Evolutionary conservation across 345 rosid species (phyloP).

Genomic region (Syzygium aqueum): DNA sequence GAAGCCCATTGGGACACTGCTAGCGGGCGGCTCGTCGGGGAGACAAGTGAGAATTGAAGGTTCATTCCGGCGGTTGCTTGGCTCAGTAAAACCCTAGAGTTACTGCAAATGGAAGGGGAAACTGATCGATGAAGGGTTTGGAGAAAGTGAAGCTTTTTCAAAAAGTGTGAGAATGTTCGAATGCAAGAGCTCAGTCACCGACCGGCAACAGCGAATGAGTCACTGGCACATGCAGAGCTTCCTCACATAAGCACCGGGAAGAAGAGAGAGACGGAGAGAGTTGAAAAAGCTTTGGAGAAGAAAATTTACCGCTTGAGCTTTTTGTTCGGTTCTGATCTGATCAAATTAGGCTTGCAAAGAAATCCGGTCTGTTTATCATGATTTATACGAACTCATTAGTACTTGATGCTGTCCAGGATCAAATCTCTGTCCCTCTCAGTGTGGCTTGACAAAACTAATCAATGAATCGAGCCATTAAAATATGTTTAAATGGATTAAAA

Average conservation of each 20-base stretch:
- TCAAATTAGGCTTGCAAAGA: not conserved
- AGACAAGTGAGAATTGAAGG: not conserved
- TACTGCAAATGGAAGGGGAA: not conserved
- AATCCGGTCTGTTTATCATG: not conserved
- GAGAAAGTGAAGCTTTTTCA: not conserved
- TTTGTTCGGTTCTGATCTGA: not conserved
- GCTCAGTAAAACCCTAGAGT: not conserved
- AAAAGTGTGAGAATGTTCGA: not conserved
- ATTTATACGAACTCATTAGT: not conserved
- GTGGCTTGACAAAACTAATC: not conserved
- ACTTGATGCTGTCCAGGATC: not conserved
- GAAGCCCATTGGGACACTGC: conserved; percentile 13
- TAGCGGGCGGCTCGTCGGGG: conserved; percentile 10
- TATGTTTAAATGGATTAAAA: not conserved
- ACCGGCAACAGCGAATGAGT: not conserved
- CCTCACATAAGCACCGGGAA: not conserved
- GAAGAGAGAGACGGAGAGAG: not conserved
- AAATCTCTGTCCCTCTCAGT: not conserved
- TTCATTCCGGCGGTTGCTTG: not conserved
- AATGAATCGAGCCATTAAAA: not conserved
- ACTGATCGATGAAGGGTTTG: not conserved
- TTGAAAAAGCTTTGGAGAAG: not conserved
- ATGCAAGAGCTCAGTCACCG: not conserved
- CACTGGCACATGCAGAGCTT: not conserved
- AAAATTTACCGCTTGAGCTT: not conserved